Conservation (phyloP, 192 early-diverging fungal species). For the Lunasporangiospora selenospora region DNA sequence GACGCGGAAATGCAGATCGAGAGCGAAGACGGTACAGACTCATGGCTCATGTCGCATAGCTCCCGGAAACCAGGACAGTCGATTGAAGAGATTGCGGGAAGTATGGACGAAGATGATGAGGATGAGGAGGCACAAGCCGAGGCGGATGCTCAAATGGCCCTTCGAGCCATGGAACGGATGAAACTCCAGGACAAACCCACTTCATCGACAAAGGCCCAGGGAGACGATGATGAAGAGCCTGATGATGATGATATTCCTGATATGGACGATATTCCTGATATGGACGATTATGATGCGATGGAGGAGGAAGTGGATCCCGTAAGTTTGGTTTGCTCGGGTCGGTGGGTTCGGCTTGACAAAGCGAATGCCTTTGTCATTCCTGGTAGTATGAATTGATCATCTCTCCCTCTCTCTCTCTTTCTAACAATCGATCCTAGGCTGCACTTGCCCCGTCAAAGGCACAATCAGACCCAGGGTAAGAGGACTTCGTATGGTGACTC, state of each 20-base stretch:
- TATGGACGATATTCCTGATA: slow-evolving; percentile 92
- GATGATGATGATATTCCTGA: slow-evolving; percentile 84
- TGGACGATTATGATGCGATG: slow-evolving; percentile 72
- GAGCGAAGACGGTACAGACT: slow-evolving; percentile 71
- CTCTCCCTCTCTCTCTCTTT: too few relatives aligned
- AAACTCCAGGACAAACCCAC: slow-evolving; percentile 45
- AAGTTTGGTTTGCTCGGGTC: slow-evolving; percentile 6
- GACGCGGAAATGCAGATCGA: slow-evolving; percentile 64
- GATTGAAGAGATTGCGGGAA: slow-evolving; percentile 42
- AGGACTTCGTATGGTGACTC: too few relatives aligned
- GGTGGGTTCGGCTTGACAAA: neutral
- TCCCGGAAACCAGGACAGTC: slow-evolving; percentile 51
- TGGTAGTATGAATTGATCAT: too few relatives aligned
- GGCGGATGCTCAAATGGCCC: slow-evolving; percentile 52
- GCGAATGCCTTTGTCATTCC: neutral
- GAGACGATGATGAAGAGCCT: slow-evolving; percentile 51
- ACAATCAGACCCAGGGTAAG: too few relatives aligned
- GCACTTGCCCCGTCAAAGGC: too few relatives aligned
- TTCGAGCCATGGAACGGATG: slow-evolving; percentile 41
- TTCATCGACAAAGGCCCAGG: too few relatives aligned
- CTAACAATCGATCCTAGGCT: too few relatives aligned
- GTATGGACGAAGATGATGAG: slow-evolving; percentile 61
- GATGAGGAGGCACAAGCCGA: slow-evolving; percentile 71
- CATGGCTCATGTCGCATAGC: slow-evolving; percentile 89
- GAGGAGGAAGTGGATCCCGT: slow-evolving; percentile 86